These are phyloP conservation scores for Myxozyma mucilagina DNA, from an alignment of 805 yeast genomes.

Conservation along the genomic window DNA sequence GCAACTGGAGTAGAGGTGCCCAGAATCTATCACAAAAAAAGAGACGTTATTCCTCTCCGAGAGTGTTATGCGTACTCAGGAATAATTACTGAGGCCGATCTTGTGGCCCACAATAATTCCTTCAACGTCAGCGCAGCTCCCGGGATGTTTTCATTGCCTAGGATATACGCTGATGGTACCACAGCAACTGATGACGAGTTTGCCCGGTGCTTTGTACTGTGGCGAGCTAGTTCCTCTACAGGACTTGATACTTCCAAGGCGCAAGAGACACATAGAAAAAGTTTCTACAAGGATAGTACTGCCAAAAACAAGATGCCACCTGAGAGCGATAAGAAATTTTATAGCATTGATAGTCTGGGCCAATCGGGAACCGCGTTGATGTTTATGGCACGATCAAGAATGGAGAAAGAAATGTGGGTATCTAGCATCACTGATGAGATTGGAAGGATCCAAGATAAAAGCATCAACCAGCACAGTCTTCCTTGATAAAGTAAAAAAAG, in stretches of 20 bases:
- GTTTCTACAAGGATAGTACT: slow-evolving; percentile 8
- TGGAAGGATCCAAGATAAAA: slow-evolving; percentile 31
- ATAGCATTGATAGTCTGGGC: slow-evolving; percentile 54
- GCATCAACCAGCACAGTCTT: slow-evolving; percentile 12
- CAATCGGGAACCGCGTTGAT: slow-evolving; percentile 67
- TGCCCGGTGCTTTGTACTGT: slow-evolving; percentile 75
- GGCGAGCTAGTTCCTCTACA: slow-evolving; percentile 47
- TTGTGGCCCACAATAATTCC: slow-evolving; percentile 43
- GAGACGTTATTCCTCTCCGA: slow-evolving; percentile 59
- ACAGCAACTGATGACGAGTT: slow-evolving; percentile 73
- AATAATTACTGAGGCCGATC: slow-evolving; percentile 55
- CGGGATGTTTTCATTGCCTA: slow-evolving; percentile 54
- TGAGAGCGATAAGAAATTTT: slow-evolving; percentile 33
- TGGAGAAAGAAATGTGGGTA: slow-evolving; percentile 86
- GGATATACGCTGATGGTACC: slow-evolving; percentile 83
- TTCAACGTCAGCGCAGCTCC: slow-evolving; percentile 21
- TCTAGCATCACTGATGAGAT: slow-evolving; percentile 41
- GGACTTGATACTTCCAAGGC: slow-evolving; percentile 5
- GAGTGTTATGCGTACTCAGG: slow-evolving; percentile 80
- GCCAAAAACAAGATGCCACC: background rate
- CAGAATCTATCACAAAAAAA: slow-evolving; percentile 53
- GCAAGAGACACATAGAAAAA: slow-evolving; percentile 9
- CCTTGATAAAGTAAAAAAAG: background rate
- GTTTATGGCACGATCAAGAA: slow-evolving; percentile 77
- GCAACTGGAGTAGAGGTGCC: slow-evolving; percentile 49